These are phyloP conservation scores for Claviceps quebecensis DNA, from an alignment of 2,329 filamentous ascomycete species.

Conservation along the genomic window DNA sequence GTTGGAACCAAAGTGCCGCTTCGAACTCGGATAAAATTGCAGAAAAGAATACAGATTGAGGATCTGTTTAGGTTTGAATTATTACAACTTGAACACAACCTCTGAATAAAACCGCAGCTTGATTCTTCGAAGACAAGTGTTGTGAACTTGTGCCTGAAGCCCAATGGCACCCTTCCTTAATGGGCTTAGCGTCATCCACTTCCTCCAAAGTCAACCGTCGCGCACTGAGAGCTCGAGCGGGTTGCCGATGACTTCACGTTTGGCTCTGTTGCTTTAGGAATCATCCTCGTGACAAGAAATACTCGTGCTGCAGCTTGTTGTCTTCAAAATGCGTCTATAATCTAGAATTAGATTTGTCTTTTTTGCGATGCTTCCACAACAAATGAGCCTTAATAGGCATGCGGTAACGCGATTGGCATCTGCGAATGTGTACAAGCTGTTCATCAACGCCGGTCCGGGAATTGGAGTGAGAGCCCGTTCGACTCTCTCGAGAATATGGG, in stretches of 20 bases:
- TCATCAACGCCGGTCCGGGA: slow-evolving; percentile 9
- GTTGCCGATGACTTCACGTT: neutral
- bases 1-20: neutral
- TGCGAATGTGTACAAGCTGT: slow-evolving; percentile 8
- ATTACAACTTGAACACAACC: neutral
- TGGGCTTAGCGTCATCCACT: neutral
- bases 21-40: neutral
- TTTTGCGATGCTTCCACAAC: slow-evolving; percentile 9
- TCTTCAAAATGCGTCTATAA: neutral
- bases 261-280: neutral
- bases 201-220: neutral
- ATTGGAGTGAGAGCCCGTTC: slow-evolving; percentile 11
- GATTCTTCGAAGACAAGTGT: neutral
- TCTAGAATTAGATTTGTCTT: too few relatives aligned
- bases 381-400: slow-evolving; percentile 6
- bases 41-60: neutral
- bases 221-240: neutral
- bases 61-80: neutral
- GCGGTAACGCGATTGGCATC: slow-evolving; percentile 4
- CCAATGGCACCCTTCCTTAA: neutral
- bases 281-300: neutral
- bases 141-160: neutral
- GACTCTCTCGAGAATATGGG: slow-evolving; percentile 60
- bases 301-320: neutral
- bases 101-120: neutral